phyloP scores from a whole-genome alignment of 1,139 yeast species.

The Taphrina betulina region DNA sequence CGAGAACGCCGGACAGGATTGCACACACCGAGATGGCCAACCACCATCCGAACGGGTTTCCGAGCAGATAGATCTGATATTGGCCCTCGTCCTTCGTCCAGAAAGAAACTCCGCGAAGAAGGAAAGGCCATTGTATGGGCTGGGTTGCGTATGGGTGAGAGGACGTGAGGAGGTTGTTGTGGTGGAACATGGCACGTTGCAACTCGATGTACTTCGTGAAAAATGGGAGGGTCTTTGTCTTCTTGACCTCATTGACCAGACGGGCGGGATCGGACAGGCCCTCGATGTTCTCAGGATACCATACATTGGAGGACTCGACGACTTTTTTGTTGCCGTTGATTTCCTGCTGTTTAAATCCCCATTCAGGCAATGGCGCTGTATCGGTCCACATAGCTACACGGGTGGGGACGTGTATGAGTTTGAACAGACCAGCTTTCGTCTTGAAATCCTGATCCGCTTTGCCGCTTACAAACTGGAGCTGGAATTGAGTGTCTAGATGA shows the following conservation, averaged over 20 bases:
- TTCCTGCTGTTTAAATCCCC: constrained; percentile 92
- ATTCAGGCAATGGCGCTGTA: constrained; percentile 79
- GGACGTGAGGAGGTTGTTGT: constrained; percentile 79
- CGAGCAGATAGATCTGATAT: constrained; percentile 82
- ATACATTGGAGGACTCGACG: constrained; percentile 62
- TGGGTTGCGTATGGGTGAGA: constrained; percentile 96
- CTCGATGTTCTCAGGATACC: constrained; percentile 75
- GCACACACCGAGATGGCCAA: constrained; percentile 69
- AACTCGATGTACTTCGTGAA: constrained; percentile 84
- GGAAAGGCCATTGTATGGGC: constrained; percentile 93
- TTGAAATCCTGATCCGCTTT: constrained; percentile 58
- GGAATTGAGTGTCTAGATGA: constrained; percentile 75
- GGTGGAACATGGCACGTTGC: constrained; percentile 85
- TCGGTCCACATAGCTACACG: constrained; percentile 93
- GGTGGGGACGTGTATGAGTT: constrained; percentile 77
- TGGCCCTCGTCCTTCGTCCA: constrained; percentile 74
- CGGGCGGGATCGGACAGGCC: constrained; percentile 62
- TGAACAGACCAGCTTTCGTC: constrained; percentile 68
- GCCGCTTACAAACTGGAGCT: constrained; percentile 58
- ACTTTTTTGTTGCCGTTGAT: constrained; percentile 90
- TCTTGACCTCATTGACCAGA: constrained; percentile 54
- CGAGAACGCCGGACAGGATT: constrained; percentile 59
- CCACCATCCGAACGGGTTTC: constrained; percentile 94
- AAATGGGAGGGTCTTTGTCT: constrained; percentile 63
- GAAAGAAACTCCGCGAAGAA: constrained; percentile 88